Conservation (phyloP, 106 monocot genomes). For the Apostasia shenzhenica region DNA sequence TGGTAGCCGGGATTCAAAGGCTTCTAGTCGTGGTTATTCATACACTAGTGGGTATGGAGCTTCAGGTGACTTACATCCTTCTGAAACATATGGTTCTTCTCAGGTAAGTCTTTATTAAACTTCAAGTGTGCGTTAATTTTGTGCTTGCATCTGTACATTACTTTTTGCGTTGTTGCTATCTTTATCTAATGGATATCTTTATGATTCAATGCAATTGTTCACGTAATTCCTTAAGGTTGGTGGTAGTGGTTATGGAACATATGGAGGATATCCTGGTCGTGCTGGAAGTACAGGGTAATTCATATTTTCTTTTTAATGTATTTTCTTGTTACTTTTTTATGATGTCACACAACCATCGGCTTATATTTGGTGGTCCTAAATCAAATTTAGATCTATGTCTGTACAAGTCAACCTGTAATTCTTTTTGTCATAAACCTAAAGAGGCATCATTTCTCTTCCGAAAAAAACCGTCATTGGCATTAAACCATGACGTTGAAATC, state of each 20-base stretch:
- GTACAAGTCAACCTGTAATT: too few relatives aligned
- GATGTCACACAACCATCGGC: too few relatives aligned
- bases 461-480: too few relatives aligned
- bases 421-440: too few relatives aligned
- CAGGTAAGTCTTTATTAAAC: slow-evolving; percentile 33
- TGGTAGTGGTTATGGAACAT: slow-evolving; percentile 55
- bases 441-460: too few relatives aligned
- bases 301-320: background rate
- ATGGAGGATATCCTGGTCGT: slow-evolving; percentile 68
- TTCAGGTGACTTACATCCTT: slow-evolving; percentile 26
- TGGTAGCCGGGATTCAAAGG: slow-evolving; percentile 51
- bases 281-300: slow-evolving; percentile 73
- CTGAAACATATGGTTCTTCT: slow-evolving; percentile 60
- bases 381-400: too few relatives aligned
- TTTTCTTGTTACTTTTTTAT: background rate
- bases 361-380: too few relatives aligned
- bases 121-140: background rate
- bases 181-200: background rate
- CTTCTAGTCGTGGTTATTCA: slow-evolving; percentile 49
- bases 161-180: background rate
- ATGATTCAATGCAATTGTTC: background rate
- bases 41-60: slow-evolving; percentile 54
- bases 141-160: background rate
- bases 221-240: slow-evolving; percentile 38
- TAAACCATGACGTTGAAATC: too few relatives aligned